Percentiles rank a stretch among this genome's conserved stretches.
Evolutionary conservation across 306 rosid genomes (phyloP).

Genomic region (Trifolium repens): DNA sequence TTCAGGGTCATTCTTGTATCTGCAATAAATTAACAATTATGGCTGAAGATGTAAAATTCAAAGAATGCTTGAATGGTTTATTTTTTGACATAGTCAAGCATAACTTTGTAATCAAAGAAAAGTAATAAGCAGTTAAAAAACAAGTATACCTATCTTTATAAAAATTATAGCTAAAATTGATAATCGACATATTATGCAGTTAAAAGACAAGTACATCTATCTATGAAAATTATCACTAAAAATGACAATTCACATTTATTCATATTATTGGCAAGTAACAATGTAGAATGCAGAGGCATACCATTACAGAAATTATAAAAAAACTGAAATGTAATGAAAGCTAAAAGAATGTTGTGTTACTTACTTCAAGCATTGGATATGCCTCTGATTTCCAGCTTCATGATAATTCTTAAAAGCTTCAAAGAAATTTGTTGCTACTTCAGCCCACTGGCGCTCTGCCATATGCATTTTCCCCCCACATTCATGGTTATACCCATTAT

Average conservation of each 20-base stretch:
- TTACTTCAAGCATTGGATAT: conserved; percentile 95
- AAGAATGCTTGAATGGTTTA: conserved; percentile 16
- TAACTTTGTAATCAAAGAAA: conserved; percentile 25
- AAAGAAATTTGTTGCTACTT: conserved; percentile 95
- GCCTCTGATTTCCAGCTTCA: conserved; percentile 98
- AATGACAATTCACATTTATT: conserved; percentile 21
- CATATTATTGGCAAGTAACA: conserved; percentile 12
- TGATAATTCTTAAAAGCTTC: conserved; percentile 96
- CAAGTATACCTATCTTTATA: conserved; percentile 10
- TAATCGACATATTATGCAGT: conserved; percentile 28
- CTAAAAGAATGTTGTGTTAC: conserved; percentile 33
- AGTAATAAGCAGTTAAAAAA: conserved; percentile 32
- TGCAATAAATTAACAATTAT: conserved; percentile 42
- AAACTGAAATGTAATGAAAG: conserved; percentile 26
- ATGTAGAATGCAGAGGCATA: conserved; percentile 8
- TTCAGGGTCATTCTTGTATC: conserved; percentile 98
- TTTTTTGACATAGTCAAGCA: conserved; percentile 22
- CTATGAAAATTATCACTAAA: conserved; percentile 8
- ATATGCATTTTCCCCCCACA: conserved; percentile 99
- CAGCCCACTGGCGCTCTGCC: conserved; percentile 99
- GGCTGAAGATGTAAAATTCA: conserved; percentile 26
- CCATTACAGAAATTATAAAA: conserved; percentile 14
- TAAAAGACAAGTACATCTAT: conserved; percentile 3
- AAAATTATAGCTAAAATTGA: conserved; percentile 19
- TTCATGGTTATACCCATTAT: conserved; percentile 97